Base-by-base conservation (phyloP, 2,329 filamentous ascomycete species). In the Teratosphaeriaceae sp. region DNA sequence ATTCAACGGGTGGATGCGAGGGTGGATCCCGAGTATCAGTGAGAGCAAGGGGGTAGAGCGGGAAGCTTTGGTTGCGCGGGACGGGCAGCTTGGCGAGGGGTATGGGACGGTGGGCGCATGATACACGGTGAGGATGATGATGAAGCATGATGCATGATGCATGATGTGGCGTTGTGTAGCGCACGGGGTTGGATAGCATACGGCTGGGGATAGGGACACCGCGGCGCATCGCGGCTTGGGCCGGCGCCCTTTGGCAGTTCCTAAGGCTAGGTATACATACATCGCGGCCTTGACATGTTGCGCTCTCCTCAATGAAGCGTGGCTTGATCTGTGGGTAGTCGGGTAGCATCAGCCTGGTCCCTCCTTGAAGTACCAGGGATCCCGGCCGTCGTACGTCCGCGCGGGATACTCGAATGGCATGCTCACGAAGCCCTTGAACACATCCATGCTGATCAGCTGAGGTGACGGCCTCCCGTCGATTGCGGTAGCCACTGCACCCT, bases 371-470 rank as follows among this genome's bases (percentile, higher is more conserved):
- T 67, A 69, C 71, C 71, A 74, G 5, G 71, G 71, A 49, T 62
- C 56, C 41, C 56, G 64, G 1, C 50, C 65, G 12, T 58, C 65
- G 56, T 80, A 80, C 42, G 53, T 55, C 40, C 68, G 64, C 13
- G 74, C 78, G 11, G 84, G 83, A 48, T 72, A 64, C 54, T 71
- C 58, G 69, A 87, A 83, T 1, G 84, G 84, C 16, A 85, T 69
- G 26, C 81, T 80, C 23, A 85, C 63, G 6, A 63, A 64, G 8
- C 65, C 69, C 22, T 70, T 59, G 58, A 86, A 85, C 9, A 73
- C 65, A 4, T 65, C 61, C 59, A 70, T 67, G 5, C 63, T 62
- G 45, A 60, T 56, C 34, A 56, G 18, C 3, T 12, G 37, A 4
- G 7, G 18, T 29, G 40, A 30, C 18, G 4, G 21, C 8, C 15